Base-by-base conservation (phyloP, 179 eudicot genomes). In the Gypsophila paniculata region DNA sequence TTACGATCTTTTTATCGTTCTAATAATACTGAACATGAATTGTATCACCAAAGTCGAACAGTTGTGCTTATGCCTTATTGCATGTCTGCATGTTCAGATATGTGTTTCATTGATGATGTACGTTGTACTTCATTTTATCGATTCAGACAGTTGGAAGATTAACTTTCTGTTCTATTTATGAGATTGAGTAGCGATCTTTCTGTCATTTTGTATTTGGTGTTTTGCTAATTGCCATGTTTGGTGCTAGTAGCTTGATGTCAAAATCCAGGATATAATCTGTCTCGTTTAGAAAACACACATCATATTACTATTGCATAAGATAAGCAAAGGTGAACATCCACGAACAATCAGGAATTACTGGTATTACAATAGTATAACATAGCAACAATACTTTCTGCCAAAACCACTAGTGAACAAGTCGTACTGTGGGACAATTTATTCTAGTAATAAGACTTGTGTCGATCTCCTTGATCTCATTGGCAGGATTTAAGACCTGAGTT, bases 381-480 rank as follows among this genome's bases (percentile, higher is more conserved):
- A 42, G 34, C 34, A 65, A 42, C 17, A 51, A 22, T 44, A 42
- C 69, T 42, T 65, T 54, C 69, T 65, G 69, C 54, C 69, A 65
- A 65, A 65, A 46, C 32, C 6, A 38, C 34, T 65, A 42, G 54
- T 65, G 7, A 19, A 42, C 32, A 65, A 21, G 21, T 8, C 53
- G 13, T 44, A 14, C 69, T 63, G 34, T 29, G 69, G 69, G 69
- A 65, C 69, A 65, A 42, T 44, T 65, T 65, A 42, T 42, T 65
- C 19, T 65, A 65, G 22, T 42, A 65, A 44, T 65, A 42, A 36
- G 69, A 65, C 69, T 44, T 22, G 69, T 65, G 25, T 42, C 11
- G 19, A 65, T 65, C 69, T 52, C 34, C 69, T 65, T 44, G 69
- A 46, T 23, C 69, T 65, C 54, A 65, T 21, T 42, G 69, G 69